Percentiles rank a stretch among this genome's conserved stretches.
phyloP scores from a whole-genome alignment of 1,284 basidiomycete species.

The Ustanciosporium gigantosporum region DNA sequence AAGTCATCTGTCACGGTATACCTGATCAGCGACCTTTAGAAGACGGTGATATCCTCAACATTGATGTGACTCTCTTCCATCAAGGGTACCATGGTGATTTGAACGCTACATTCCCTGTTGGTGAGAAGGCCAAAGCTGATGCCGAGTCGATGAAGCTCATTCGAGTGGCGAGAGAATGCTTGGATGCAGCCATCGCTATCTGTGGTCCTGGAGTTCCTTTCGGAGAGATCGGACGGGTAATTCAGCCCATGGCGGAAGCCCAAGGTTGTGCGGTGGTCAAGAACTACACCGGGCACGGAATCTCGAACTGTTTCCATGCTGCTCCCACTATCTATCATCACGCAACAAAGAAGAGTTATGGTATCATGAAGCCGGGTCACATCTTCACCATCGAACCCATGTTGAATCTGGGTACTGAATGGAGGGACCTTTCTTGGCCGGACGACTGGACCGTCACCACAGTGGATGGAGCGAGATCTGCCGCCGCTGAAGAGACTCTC shows the following conservation, averaged over 20 bases:
- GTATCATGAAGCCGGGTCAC: conserved; percentile 58
- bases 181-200: conserved; percentile 72
- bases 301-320: conserved; percentile 79
- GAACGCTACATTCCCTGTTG: conserved; percentile 57
- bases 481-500: conserved; percentile 58
- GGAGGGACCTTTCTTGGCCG: conserved; percentile 57
- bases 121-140: conserved; percentile 46
- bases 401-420: conserved; percentile 53
- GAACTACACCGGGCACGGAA: conserved; percentile 83
- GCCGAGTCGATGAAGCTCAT: conserved; percentile 51
- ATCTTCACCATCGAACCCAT: conserved; percentile 60
- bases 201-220: conserved; percentile 79
- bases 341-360: conserved; percentile 58
- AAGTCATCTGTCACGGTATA: conserved; percentile 88
- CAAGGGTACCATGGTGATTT: conserved; percentile 59
- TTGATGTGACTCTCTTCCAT: conserved; percentile 68
- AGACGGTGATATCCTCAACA: conserved; percentile 46
- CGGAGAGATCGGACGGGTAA: conserved; percentile 74
- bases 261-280: conserved; percentile 70
- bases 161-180: conserved; percentile 65
- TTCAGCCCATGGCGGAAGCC: conserved; percentile 66
- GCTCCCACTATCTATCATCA: conserved; percentile 82
- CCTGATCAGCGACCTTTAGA: conserved; percentile 53
- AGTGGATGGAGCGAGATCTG: conserved; percentile 51
- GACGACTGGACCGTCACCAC: conserved; percentile 60